Evolutionary conservation across 495 filamentous ascomycete species (phyloP), one percentile per base, ranked within the genome.

Genomic region (Gamarada debralockiae): DNA sequence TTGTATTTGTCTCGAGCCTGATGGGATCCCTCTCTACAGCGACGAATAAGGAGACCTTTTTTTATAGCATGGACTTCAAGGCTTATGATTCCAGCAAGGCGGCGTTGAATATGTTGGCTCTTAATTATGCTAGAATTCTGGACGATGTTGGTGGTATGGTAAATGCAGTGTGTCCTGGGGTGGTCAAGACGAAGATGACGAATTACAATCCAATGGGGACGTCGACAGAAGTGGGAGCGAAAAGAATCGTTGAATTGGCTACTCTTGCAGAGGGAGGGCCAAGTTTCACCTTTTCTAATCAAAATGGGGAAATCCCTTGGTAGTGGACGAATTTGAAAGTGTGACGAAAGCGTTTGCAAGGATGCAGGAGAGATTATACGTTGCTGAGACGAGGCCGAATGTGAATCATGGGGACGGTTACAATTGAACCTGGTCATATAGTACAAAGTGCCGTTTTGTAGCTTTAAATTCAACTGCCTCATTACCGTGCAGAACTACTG

Each of bases 1-100:
- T 74, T 12, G 57, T 74, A 15, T 71, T 70, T 34, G 65, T 72
- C 7, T 66, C 67, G 7, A 67, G 64, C 12, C 59, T 55, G 13
- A 58, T 72, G 12, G 72, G 72, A 1, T 66, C 62, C 4, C 57
- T 74, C 24, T 67, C 55, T 5, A 47, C 61, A 25, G 60, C 54
- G 5, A 38, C 24, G 3, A 50, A 65, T 39, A 21, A 37, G 4
- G 44, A 38, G 2, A 44, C 33, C 37, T 6, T 33, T 27, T 21
- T 39, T 15, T 24, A 25, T 5, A 29, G 20, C 14, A 1, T 52
- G 17, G 47, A 56, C 4, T 56, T 45, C 13, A 41, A 44, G 39
- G 58, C 42, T 8, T 61, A 61, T 20, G 55, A 56, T 36, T 22
- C 33, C 13, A 58, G 55, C 33, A 59, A 59, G 36, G 41, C 56